Conservation (phyloP, 2,329 filamentous ascomycete genomes). For the Ophiostoma australiae region DNA sequence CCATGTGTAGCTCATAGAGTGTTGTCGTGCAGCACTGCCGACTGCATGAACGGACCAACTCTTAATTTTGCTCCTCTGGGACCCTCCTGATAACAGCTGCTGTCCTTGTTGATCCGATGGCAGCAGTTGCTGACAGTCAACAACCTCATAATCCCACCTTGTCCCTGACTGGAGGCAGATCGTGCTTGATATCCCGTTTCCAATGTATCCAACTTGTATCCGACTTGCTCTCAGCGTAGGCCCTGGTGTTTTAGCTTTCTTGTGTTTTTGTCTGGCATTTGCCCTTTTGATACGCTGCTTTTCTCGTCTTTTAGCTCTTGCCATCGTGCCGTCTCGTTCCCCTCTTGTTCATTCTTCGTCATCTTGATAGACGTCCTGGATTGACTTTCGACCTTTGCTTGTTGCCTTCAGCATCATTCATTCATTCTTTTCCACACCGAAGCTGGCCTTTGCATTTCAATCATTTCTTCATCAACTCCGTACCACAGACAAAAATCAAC, state of each 20-base stretch:
- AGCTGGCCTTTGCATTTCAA: background rate
- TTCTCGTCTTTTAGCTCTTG: background rate
- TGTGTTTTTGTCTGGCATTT: background rate
- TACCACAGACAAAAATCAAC: background rate
- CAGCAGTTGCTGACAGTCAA: background rate
- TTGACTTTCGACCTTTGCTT: too few species aligned
- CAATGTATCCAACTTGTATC: background rate
- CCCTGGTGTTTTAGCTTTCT: background rate
- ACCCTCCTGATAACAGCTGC: background rate
- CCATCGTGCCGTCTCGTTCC: background rate
- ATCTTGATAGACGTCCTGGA: background rate
- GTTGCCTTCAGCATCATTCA: background rate
- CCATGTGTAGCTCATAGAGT: background rate
- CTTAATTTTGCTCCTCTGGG: background rate
- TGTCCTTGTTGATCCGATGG: background rate
- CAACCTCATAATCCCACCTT: background rate
- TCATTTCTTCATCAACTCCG: background rate
- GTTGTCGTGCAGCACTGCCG: background rate
- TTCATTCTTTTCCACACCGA: background rate
- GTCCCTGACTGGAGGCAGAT: background rate
- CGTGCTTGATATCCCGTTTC: constrained; percentile 3
- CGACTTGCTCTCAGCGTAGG: background rate
- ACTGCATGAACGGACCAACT: constrained; percentile 5
- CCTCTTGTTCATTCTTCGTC: background rate
- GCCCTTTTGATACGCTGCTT: background rate